Base-by-base conservation (phyloP, 2,329 filamentous ascomycete genomes). In the Hypoxylon sp. region DNA sequence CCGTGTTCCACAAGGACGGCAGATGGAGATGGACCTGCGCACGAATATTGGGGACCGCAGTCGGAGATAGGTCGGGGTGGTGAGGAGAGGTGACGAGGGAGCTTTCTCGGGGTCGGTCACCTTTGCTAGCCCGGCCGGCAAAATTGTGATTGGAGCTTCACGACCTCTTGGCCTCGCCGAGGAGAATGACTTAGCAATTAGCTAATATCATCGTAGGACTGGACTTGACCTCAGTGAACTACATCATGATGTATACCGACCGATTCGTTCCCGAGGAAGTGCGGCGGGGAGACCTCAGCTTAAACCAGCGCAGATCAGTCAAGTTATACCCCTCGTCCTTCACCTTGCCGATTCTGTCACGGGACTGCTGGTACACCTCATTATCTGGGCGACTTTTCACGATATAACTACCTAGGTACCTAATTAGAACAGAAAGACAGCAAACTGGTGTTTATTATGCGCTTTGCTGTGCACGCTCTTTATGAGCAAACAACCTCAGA, bases 71-170 rank as follows among this genome's bases (percentile, higher is more conserved):
- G 23, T 46, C 42, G 42, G 42, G 3, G 18, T 46, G 26, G 27
- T 21, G 42, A 46, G 41, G 41, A 45, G 41, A 45, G 21, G 41
- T 24, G 24, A 29, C 41, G 21, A 42, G 13, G 40, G 17, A 24
- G n/a, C n/a, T 23, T 45, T 27, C 23, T 46, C 33, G 26, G 26
- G 26, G 26, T 46, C 42, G 26, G 26, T 46, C 42, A 46, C 42
- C 42, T 46, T 33, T 15, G 4, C 27, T 33, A 17, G n/a, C 42
- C 42, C 26, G 8, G 17, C 42, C 42, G 42, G 42, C 42, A 46
- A 46, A 46, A 46, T 46, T 33, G 26, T 46, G 42, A 60, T 60
- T 60, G 58, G 58, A 50, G 52, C 37, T 29, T n/a, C 7, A n/a
- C 26, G 5, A 21, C 24, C 40, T 58, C 57, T 60, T 60, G 57